Evolutionary conservation across 805 yeast species (phyloP), one percentile per base, ranked within the genome.

Genomic region (Starmerella roubikii): DNA sequence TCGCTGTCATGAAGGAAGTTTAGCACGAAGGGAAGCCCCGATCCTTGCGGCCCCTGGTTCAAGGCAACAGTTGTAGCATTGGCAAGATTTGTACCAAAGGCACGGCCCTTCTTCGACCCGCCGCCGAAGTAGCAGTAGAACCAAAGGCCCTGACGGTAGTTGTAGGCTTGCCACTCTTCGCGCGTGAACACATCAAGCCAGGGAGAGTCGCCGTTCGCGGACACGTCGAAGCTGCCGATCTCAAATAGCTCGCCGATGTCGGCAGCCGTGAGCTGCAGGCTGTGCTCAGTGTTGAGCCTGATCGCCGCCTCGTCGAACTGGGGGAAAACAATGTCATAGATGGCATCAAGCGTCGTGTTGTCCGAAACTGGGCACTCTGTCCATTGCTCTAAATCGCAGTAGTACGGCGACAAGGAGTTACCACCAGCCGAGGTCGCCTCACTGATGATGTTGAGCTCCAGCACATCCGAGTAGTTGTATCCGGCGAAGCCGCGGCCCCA

Each of bases 401-500:
- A 47, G 9, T 20, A 41, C 1, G 54, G 52, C 2, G 46, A 48
- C 23, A 53, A 43, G 12, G 51, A 34, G 41, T 53, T 45, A 22
- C 46, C 52, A 15, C 56, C 56, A 35, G 60, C 63, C 4, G 49
- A 45, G 7, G 53, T 56, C 34, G 59, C 59, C 52, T 76, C 83
- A 30, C 66, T 62, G 21, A 75, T 49, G 11, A 68, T 58, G 27
- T 61, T 50, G 30, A 69, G 6, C 21, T 55, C 60, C n/a, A 65
- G 58, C 24, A 54, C 54, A 20, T 54, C 41, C 15, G 64, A 54
- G 51, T 61, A 65, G 41, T 61, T 56, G 37, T 61, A 62, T 8
- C 70, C 69, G 48, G 72, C 61, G 56, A 78, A 76, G 0, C 82
- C 84, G 47, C 68, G 59, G 8, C 76, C 72, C 52, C 76, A 76